Evolutionary conservation across 78 protist species (phyloP), one percentile per base, ranked within the genome.

Genomic region (Mastigamoeba balamuthi): DNA sequence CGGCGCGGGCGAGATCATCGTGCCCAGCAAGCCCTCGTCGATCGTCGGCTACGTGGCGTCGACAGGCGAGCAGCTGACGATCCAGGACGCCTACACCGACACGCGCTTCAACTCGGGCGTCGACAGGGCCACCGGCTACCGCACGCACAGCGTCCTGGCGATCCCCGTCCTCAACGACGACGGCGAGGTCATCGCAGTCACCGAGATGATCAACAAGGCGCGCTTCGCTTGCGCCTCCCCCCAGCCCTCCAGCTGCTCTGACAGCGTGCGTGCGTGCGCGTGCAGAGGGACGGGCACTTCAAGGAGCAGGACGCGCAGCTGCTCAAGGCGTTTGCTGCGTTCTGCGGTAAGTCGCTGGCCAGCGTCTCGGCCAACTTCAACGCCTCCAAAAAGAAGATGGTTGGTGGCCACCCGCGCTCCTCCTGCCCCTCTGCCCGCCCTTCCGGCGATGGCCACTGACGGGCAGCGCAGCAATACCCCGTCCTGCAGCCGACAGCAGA

Each of bases 131-230:
- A 6, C 38, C 29, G 69, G 63, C 7, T 48, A 58, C 28, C 30
- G n/a, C 41, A 66, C 76, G 28, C 53, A 4, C 10, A 30, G 40
- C 23, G 33, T 81, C 10, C 65, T 81, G 52, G 75, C 69, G 42
- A 5, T 38, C 42, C 85, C 85, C 5, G 9, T 81, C 17, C 53
- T 28, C 4, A 48, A 6, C 25, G 35, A 37, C 6, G 35, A 74
- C 65, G 73, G 72, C 10, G 63, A 72, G 10, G 7, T 81, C 67
- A 39, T 81, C 36, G 85, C 70, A 1, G 85, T 74, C 43, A 29
- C 44, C 33, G 69, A 81, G 69, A 69, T 81, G 38, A 37, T 72
- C 64, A 81, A 81, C 73, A 58, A 58, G n/a, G n/a, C n/a, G n/a
- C n/a, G n/a, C n/a, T n/a, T n/a, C n/a, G n/a, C n/a, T n/a, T n/a